Base-by-base conservation (phyloP, 2,329 filamentous ascomycete genomes). In the Pseudogymnoascus sp. region DNA sequence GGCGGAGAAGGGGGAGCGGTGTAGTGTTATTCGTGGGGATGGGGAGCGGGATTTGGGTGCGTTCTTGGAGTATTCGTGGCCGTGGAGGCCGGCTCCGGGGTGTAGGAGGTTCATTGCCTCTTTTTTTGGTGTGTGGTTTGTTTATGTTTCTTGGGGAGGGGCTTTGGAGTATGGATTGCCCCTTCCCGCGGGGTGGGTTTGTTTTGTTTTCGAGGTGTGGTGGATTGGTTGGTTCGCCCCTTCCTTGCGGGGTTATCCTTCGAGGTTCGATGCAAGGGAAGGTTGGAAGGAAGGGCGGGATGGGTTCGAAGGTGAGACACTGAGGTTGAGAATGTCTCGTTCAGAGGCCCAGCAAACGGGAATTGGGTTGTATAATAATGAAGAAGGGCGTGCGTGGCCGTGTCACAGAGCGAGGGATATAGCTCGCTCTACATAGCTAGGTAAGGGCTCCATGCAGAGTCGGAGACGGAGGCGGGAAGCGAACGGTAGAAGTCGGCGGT, bases 1-100 rank as follows among this genome's bases (percentile, higher is more conserved):
- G 68, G 36, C 19, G 2, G 54, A 60, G n/a, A 36, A 60, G 14
- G 54, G 54, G 1, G 54, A 60, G 28, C 57, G 28, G 28, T 60
- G 57, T 36, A 60, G 31, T 14, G 57, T 14, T 5, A 60, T 36
- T 25, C 16, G 57, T 3, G 57, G 28, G 1, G 57, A 36, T 21
- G 28, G 28, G 0, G 57, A 60, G 75, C 74, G 48, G 73, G 71
- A 36, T 21, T 36, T 60, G 4, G 74, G 73, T 23, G 73, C 64
- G 63, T 74, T 70, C 51, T 75, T 74, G 64, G 82, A 84, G 69
- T 82, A 85, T 71, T 85, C 83, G 71, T 85, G 83, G 72, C 83
- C 83, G 71, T 86, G 83, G 19, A 86, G 77, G 74, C 83, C 81
- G 61, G 83, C 83, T 54, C 82, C 83, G 16, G 82, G 78, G 70